These are phyloP conservation scores for Tetrahymena malaccensis DNA, from an alignment of 73 alveolate species.

Conservation along the genomic window DNA sequence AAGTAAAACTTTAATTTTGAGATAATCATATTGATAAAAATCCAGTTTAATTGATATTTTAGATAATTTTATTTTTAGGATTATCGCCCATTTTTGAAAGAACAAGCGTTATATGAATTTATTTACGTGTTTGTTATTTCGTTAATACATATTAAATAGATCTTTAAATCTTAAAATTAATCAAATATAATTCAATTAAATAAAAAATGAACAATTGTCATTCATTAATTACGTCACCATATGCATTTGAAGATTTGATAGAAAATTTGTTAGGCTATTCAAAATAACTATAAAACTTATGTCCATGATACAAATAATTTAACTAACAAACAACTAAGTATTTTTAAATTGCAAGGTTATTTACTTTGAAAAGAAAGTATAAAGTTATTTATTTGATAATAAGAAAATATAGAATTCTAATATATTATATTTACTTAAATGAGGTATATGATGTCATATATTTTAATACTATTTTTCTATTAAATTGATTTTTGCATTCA, in stretches of 20 bases:
- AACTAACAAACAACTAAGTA: too few relatives aligned
- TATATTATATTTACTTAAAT: neutral
- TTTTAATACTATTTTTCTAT: neutral
- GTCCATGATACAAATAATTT: neutral
- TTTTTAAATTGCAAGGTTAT: too few relatives aligned
- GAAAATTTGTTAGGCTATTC: too few relatives aligned
- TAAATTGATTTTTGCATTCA: neutral
- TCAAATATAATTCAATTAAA: too few relatives aligned
- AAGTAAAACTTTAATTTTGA: neutral
- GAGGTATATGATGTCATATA: neutral
- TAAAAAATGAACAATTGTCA: neutral
- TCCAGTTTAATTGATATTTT: neutral
- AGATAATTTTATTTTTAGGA: too few relatives aligned
- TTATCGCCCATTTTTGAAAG: neutral
- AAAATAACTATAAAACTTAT: too few relatives aligned
- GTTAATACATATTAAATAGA: neutral
- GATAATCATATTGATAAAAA: too few relatives aligned
- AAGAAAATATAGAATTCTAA: neutral
- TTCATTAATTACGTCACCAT: too few relatives aligned
- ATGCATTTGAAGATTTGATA: neutral
- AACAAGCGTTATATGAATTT: too few relatives aligned
- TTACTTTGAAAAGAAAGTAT: too few relatives aligned
- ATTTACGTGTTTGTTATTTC: neutral
- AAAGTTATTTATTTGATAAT: too few relatives aligned
- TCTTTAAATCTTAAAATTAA: neutral